phyloP scores from a whole-genome alignment of 352 stramenopile species.

The Phytophthora multivora region DNA sequence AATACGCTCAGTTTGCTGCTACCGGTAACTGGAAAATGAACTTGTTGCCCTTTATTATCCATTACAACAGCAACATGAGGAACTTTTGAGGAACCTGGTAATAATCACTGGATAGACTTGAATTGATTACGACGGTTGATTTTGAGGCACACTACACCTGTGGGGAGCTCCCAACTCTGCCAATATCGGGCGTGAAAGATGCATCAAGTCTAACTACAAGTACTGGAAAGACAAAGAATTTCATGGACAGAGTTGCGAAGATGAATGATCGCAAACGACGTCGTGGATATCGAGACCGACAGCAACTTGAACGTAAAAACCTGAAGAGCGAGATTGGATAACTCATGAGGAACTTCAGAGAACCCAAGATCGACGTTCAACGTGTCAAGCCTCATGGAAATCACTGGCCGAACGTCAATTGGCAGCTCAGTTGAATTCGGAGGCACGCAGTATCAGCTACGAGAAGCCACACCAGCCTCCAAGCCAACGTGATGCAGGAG shows the following conservation, averaged over 20 bases:
- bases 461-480: not conserved
- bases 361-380: not conserved
- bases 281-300: not conserved
- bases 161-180: too few relatives aligned
- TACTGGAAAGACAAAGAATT: not conserved
- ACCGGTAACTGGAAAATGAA: not conserved
- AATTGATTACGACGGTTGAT: too few relatives aligned
- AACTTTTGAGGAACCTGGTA: too few relatives aligned
- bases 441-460: not conserved
- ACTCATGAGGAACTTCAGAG: not conserved
- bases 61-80: too few relatives aligned
- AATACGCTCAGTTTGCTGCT: constrained; percentile 2
- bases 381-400: not conserved
- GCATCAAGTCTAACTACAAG: not conserved
- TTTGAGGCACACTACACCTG: too few relatives aligned
- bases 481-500: not conserved
- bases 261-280: not conserved
- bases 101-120: too few relatives aligned
- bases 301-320: not conserved
- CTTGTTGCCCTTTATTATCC: not conserved
- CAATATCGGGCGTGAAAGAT: too few relatives aligned
- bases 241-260: not conserved
- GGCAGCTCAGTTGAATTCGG: not conserved
- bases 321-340: not conserved
- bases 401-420: not conserved